Conservation (phyloP, 2,329 filamentous ascomycete genomes). For the Clarireedia monteithiana region DNA sequence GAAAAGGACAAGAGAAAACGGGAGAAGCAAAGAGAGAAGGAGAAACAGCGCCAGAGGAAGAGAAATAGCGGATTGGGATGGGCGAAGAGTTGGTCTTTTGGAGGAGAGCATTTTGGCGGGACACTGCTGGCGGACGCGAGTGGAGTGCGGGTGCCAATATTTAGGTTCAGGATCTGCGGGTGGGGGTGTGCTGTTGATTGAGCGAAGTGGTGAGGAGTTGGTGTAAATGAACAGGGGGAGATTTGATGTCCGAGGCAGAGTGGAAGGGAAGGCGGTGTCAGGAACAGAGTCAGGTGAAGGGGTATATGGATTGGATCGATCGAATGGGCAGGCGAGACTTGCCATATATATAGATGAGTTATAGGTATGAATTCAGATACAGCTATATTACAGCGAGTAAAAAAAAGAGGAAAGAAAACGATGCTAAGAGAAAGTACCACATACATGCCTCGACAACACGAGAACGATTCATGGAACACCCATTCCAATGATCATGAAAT, state of each 20-base stretch:
- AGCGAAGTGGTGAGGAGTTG: not conserved
- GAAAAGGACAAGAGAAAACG: slow-evolving; percentile 8
- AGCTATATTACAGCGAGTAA: no score
- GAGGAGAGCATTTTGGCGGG: slow-evolving; percentile 2
- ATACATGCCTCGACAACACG: no score
- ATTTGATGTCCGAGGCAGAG: slow-evolving; percentile 15
- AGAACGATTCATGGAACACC: no score
- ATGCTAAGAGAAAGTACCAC: no score
- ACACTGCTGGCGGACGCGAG: slow-evolving; percentile 1
- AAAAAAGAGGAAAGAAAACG: no score
- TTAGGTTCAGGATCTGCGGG: slow-evolving; percentile 4
- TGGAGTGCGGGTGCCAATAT: slow-evolving; percentile 2
- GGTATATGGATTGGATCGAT: no score
- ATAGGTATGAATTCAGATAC: no score
- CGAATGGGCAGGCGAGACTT: no score
- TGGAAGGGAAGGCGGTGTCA: not conserved
- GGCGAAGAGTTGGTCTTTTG: slow-evolving; percentile 3
- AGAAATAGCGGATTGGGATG: slow-evolving; percentile 1
- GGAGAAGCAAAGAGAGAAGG: slow-evolving; percentile 10
- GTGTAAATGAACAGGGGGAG: not conserved
- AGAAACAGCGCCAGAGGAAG: slow-evolving; percentile 5
- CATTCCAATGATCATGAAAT: no score
- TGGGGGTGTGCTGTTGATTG: not conserved
- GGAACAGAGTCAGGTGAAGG: not conserved
- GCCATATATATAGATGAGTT: no score